A percentile compares a stretch with the other conserved stretches of the same genome.
These are phyloP conservation scores for Hirschioporus abietinus DNA, from an alignment of 768 basidiomycete genomes.

Conservation along the genomic window DNA sequence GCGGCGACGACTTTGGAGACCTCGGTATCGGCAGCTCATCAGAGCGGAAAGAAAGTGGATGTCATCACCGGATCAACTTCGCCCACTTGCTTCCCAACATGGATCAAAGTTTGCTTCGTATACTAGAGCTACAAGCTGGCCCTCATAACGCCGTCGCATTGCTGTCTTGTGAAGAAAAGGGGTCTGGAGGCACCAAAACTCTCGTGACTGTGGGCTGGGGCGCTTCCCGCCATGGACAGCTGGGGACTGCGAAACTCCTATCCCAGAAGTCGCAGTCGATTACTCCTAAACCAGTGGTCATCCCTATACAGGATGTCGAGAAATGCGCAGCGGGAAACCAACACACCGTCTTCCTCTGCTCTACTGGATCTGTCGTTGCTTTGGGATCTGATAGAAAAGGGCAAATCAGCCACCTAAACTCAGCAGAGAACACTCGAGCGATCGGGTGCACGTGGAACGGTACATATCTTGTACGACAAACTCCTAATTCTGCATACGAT, in stretches of 20 bases:
- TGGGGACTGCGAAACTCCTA: constrained; percentile 38
- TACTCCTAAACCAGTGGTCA: constrained; percentile 30
- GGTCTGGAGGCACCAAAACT: constrained; percentile 18
- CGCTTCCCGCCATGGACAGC: constrained; percentile 76
- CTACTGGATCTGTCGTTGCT: constrained; percentile 41
- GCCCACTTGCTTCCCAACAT: constrained; percentile 28
- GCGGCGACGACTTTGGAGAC: constrained; percentile 80
- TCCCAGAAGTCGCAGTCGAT: constrained; percentile 19
- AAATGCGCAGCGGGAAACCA: constrained; percentile 44
- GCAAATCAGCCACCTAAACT: constrained; percentile 45
- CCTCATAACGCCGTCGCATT: constrained; percentile 66
- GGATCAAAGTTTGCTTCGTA: constrained; percentile 22
- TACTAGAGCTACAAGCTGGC: constrained; percentile 53
- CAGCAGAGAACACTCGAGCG: constrained; percentile 20
- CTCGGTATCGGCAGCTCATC: constrained; percentile 48
- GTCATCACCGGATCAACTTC: constrained; percentile 25
- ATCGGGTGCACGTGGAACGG: constrained; percentile 79
- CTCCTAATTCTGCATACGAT: neutral
- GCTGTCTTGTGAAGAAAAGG: constrained; percentile 25
- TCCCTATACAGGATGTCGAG: constrained; percentile 17
- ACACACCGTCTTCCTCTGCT: constrained; percentile 40
- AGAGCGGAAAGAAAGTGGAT: constrained; percentile 12
- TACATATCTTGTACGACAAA: constrained; percentile 44
- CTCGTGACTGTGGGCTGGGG: constrained; percentile 74
- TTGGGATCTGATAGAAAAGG: constrained; percentile 71